Percentiles rank a stretch among this genome's conserved stretches.
phyloP scores from a whole-genome alignment of 2,329 filamentous ascomycete genomes.

The Hirsutella thompsonii region DNA sequence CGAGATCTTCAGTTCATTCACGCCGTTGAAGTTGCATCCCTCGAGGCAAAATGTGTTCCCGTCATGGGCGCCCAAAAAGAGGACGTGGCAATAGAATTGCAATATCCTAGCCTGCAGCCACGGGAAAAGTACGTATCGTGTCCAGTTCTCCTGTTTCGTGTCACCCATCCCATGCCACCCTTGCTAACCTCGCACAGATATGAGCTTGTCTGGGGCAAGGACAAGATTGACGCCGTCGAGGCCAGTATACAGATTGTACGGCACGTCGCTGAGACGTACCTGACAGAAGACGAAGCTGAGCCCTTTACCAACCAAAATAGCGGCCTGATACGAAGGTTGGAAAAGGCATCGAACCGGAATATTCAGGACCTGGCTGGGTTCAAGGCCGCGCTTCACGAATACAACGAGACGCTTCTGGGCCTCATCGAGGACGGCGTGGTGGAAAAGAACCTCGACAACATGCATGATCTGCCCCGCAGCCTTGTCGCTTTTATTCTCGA shows the following conservation, averaged over 20 bases:
- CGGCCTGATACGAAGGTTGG: conserved; percentile 65
- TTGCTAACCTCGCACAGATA: conserved; percentile 16
- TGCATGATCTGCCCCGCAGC: conserved; percentile 56
- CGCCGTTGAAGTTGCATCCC: conserved; percentile 41
- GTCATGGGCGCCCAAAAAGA: conserved; percentile 35
- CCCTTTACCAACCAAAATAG: conserved; percentile 58
- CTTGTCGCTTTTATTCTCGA: conserved; percentile 70
- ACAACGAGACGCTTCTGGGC: conserved; percentile 58
- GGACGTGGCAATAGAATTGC: conserved; percentile 52
- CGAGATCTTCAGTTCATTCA: conserved; percentile 39
- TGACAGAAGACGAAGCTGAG: conserved; percentile 55
- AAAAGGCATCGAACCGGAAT: conserved; percentile 57
- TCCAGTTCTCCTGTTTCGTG: no score
- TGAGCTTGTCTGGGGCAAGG: conserved; percentile 64
- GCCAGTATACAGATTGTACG: conserved; percentile 61
- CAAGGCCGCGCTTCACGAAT: conserved; percentile 57
- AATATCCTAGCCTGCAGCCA: conserved; percentile 67
- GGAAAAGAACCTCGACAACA: conserved; percentile 54
- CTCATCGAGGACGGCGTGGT: conserved; percentile 61
- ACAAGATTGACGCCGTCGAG: conserved; percentile 64
- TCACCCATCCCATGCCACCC: background rate
- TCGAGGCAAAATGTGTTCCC: conserved; percentile 35
- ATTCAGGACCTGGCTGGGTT: conserved; percentile 56
- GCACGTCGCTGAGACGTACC: conserved; percentile 62
- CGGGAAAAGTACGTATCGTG: conserved; percentile 56